Conservation (phyloP, 306 rosid species). For the Casuarina equisetifolia region DNA sequence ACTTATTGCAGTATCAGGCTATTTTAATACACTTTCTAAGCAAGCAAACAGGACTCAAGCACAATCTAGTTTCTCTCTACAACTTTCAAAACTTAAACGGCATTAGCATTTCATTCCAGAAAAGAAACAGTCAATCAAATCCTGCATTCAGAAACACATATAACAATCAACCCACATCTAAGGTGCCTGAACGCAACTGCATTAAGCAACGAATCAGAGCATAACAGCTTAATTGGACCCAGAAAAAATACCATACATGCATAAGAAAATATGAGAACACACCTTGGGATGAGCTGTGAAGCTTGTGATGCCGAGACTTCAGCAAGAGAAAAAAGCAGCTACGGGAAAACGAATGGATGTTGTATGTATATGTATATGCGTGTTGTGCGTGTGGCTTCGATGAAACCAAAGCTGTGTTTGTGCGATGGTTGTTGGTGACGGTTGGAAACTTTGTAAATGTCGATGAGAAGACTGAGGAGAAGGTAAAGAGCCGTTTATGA, state of each 20-base stretch:
- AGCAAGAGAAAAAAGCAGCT: not conserved
- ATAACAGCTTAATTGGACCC: not conserved
- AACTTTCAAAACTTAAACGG: not conserved
- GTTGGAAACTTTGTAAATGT: conserved; percentile 32
- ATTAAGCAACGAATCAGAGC: not conserved
- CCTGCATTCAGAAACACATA: not conserved
- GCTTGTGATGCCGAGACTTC: not conserved
- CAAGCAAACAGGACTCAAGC: not conserved
- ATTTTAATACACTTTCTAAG: not conserved
- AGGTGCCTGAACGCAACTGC: not conserved
- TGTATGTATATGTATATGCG: not conserved
- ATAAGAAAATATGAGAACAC: conserved; percentile 12
- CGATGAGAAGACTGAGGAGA: not conserved
- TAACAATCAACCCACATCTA: conserved; percentile 12
- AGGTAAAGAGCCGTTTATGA: not conserved
- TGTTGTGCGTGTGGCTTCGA: conserved; percentile 20
- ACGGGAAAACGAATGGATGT: not conserved
- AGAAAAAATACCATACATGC: not conserved
- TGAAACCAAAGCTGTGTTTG: conserved; percentile 35
- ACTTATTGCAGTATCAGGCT: not conserved
- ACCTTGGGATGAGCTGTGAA: conserved; percentile 2
- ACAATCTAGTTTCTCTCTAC: not conserved
- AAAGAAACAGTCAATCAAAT: not conserved
- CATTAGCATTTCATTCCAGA: not conserved
- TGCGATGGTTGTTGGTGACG: conserved; percentile 20